phyloP scores from a whole-genome alignment of 2,329 filamentous ascomycete species.

The Dothideomycetidae sp. region DNA sequence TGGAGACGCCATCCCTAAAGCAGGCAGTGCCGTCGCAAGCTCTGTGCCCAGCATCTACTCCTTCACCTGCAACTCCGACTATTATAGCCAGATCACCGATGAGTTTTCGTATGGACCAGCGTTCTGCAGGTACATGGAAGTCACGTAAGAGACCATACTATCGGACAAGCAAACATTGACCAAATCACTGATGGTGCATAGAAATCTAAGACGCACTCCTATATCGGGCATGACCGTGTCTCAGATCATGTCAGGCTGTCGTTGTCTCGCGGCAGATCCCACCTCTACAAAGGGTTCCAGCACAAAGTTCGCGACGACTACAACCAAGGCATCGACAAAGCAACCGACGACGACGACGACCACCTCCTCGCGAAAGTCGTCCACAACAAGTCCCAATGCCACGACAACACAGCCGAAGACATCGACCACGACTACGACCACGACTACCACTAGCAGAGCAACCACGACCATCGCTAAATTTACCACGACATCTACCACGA shows the following conservation, averaged over 20 bases:
- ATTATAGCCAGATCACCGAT: too few relatives aligned
- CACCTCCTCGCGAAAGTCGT: too few relatives aligned
- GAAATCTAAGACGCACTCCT: too few relatives aligned
- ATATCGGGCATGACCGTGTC: background rate
- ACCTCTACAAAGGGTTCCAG: background rate
- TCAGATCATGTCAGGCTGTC: background rate
- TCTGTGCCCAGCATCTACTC: too few relatives aligned
- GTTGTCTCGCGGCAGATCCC: background rate
- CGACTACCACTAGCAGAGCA: background rate
- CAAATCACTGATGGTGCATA: too few relatives aligned
- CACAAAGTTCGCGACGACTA: background rate
- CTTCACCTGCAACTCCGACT: too few relatives aligned
- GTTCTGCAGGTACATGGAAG: too few relatives aligned
- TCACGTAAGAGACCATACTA: too few relatives aligned
- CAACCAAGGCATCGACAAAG: background rate
- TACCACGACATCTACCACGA: background rate
- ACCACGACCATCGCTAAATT: background rate
- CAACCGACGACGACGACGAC: background rate
- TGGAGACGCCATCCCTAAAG: too few relatives aligned
- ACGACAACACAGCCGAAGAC: background rate
- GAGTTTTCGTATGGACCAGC: too few relatives aligned
- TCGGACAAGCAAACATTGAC: background rate
- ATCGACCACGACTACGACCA: background rate
- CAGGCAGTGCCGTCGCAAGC: too few relatives aligned
- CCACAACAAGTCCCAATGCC: too few relatives aligned